Evolutionary conservation across 768 basidiomycete species (phyloP).

Genomic region (Paxillus ammoniavirescens): DNA sequence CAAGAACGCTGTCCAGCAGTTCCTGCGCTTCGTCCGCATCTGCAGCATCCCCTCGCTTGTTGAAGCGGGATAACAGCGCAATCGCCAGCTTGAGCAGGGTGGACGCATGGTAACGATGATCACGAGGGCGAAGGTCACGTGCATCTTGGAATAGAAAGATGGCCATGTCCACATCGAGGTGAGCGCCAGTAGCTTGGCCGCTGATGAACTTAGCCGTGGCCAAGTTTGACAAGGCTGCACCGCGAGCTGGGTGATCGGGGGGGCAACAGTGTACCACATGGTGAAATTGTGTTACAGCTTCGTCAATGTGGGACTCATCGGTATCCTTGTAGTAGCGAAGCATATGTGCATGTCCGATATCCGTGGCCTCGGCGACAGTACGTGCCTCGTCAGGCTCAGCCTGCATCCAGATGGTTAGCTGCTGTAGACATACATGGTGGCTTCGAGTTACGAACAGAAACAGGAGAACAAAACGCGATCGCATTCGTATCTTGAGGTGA

Average conservation of each 20-base stretch:
- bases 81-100: slow-evolving; percentile 4
- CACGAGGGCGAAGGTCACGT: slow-evolving; percentile 2
- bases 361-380: neutral
- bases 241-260: neutral
- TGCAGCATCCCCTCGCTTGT: neutral
- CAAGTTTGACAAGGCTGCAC: no score
- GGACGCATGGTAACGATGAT: slow-evolving; percentile 6
- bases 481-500: neutral
- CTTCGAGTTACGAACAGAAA: neutral
- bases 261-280: slow-evolving; percentile 2
- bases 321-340: neutral
- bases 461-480: neutral
- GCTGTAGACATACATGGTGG: no score
- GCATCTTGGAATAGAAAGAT: slow-evolving; percentile 7
- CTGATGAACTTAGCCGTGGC: no score
- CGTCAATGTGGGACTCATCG: neutral
- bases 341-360: slow-evolving; percentile 1
- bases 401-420: no score
- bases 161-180: neutral
- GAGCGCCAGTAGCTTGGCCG: no score
- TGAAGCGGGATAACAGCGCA: slow-evolving; percentile 1
- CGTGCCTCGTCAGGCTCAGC: neutral
- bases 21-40: neutral
- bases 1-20: neutral
- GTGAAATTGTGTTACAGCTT: neutral